phyloP scores from a whole-genome alignment of 345 rosid species.

The Eucalyptus dawsonii region DNA sequence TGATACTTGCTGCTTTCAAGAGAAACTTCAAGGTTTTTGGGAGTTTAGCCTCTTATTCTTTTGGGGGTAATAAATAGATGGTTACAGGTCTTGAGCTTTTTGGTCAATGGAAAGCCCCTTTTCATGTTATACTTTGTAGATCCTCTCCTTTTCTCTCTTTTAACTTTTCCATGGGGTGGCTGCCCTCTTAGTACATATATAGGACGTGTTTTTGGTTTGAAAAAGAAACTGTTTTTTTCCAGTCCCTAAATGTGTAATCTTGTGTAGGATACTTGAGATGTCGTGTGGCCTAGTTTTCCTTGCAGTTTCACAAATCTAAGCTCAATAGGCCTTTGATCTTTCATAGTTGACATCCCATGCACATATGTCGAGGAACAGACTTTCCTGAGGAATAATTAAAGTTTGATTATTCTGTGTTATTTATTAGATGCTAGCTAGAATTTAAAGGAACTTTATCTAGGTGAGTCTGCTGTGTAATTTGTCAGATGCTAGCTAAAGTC shows the following conservation, averaged over 20 bases:
- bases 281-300: not conserved
- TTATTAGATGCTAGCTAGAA: not conserved
- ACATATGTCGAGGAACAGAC: not conserved
- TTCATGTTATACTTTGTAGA: not conserved
- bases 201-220: not conserved
- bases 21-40: not conserved
- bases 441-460: not conserved
- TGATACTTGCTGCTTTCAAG: not conserved
- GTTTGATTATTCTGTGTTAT: not conserved
- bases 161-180: not conserved
- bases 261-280: not conserved
- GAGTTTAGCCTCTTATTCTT: not conserved
- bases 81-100: not conserved
- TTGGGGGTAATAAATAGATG: not conserved
- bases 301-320: not conserved
- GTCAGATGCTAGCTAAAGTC: not conserved
- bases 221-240: not conserved
- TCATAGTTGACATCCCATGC: not conserved
- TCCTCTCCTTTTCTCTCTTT: not conserved
- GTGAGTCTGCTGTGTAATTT: not conserved
- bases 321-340: not conserved
- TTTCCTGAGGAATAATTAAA: not conserved
- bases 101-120: not conserved
- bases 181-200: not conserved
- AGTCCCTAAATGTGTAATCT: not conserved